Percentiles rank a stretch among this genome's conserved stretches.
Conservation (phyloP, 1,284 basidiomycete species). For the Rhodotorula sp. region DNA sequence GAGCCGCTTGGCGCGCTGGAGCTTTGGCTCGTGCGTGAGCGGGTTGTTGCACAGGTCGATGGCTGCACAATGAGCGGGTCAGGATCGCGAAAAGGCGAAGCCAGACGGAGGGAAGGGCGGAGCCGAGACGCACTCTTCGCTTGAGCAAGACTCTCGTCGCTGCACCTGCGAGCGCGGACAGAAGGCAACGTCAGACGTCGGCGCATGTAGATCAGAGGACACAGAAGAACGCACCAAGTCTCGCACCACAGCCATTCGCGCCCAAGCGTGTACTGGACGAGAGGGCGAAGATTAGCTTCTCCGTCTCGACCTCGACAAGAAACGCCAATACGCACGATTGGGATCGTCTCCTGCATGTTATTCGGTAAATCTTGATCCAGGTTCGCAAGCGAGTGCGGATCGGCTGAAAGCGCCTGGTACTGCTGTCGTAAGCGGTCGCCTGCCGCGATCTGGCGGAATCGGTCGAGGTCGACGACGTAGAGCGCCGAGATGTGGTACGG, state of each 20-base stretch:
- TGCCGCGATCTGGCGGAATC: constrained; percentile 70
- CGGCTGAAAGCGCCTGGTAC: constrained; percentile 89
- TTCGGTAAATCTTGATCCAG: constrained; percentile 96
- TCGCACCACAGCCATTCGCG: constrained; percentile 88
- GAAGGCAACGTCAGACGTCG: not conserved
- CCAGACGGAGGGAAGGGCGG: too few relatives aligned
- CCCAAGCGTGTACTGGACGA: constrained; percentile 68
- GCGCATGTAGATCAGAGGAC: not conserved
- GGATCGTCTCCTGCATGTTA: constrained; percentile 52
- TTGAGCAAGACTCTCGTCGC: constrained; percentile 69
- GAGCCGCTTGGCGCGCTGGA: constrained; percentile 77
- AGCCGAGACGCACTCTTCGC: constrained; percentile 60
- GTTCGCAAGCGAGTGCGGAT: constrained; percentile 89
- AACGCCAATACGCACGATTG: constrained; percentile 61
- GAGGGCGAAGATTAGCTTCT: not conserved
- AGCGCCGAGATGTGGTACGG: constrained; percentile 94
- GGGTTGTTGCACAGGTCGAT: constrained; percentile 31
- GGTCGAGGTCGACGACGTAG: constrained; percentile 93
- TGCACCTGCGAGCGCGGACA: not conserved
- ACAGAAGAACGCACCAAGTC: constrained; percentile 58
- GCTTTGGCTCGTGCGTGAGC: constrained; percentile 72
- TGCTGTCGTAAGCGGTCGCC: constrained; percentile 86
- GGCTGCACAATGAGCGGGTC: not conserved
- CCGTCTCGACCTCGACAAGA: not conserved
- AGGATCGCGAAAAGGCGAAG: not conserved